Evolutionary conservation across 768 basidiomycete genomes (phyloP).

Genomic region (Coprinellus micaceus): DNA sequence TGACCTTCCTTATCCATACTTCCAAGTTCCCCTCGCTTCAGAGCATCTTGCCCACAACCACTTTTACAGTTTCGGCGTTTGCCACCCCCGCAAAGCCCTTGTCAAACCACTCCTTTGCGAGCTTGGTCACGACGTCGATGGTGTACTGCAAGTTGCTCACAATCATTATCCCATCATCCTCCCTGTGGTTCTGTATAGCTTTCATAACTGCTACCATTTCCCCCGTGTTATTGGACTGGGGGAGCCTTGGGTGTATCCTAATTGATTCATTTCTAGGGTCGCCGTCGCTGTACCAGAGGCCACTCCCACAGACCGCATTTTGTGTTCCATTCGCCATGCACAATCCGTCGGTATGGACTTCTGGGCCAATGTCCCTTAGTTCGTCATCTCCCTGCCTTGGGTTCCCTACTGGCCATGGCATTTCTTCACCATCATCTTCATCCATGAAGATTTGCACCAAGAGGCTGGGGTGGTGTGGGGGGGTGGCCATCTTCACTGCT

Average conservation of each 20-base stretch:
- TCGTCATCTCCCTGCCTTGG: too few relatives aligned
- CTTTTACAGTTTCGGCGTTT: background rate
- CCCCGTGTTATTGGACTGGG: background rate
- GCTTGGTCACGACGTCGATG: background rate
- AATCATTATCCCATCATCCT: background rate
- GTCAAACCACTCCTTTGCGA: background rate
- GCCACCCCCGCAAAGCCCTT: background rate
- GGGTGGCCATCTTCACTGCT: too few relatives aligned
- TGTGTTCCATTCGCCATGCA: constrained; percentile 2
- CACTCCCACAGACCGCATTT: background rate
- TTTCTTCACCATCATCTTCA: background rate
- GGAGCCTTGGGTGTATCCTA: background rate
- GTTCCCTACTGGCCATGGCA: background rate
- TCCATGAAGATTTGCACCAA: too few relatives aligned
- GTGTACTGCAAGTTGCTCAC: background rate
- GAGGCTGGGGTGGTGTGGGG: too few relatives aligned
- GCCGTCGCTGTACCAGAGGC: background rate
- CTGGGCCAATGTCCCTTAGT: background rate
- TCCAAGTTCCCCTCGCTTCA: background rate
- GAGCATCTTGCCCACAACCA: background rate
- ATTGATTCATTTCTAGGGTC: background rate
- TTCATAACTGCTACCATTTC: background rate
- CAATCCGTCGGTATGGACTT: constrained; percentile 9
- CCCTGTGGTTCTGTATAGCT: background rate
- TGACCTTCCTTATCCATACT: constrained; percentile 9